A percentile compares a stretch with the other conserved stretches of the same genome.
These are phyloP conservation scores for Albizia julibrissin DNA, from an alignment of 306 rosid species.

Conservation along the genomic window DNA sequence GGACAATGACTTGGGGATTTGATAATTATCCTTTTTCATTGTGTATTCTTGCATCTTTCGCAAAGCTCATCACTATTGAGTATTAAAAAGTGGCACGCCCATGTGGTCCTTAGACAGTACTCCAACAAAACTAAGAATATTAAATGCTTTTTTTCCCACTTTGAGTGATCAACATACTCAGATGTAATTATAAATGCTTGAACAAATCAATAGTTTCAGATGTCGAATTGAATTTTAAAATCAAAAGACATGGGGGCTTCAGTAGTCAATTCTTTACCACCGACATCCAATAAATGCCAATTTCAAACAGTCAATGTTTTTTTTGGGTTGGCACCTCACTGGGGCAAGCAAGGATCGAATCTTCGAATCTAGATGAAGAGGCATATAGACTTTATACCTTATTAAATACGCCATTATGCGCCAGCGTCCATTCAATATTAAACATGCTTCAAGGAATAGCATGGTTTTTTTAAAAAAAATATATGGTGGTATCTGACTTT, in stretches of 20 bases:
- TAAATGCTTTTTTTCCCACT: conserved; percentile 4
- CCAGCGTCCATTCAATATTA: conserved; percentile 5
- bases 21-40: conserved; percentile 53
- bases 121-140: conserved; percentile 22
- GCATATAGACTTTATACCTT: no score
- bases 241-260: conserved; percentile 29
- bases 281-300: background rate
- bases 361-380: no score
- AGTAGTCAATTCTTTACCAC: conserved; percentile 25
- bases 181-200: conserved; percentile 34
- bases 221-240: conserved; percentile 40
- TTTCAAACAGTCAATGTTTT: no score
- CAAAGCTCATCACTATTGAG: conserved; percentile 87
- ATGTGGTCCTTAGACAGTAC: conserved; percentile 11
- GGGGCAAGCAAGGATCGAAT: no score
- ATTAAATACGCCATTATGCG: no score
- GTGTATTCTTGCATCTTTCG: conserved; percentile 95
- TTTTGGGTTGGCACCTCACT: no score
- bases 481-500: no score
- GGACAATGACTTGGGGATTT: background rate
- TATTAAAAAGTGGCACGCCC: conserved; percentile 29
- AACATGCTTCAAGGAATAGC: conserved; percentile 1
- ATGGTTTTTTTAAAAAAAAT: no score
- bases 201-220: conserved; percentile 45
- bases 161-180: conserved; percentile 41